Base-by-base conservation (phyloP, 371 early-diverging fungal species). In the Actinomortierella ambigua region DNA sequence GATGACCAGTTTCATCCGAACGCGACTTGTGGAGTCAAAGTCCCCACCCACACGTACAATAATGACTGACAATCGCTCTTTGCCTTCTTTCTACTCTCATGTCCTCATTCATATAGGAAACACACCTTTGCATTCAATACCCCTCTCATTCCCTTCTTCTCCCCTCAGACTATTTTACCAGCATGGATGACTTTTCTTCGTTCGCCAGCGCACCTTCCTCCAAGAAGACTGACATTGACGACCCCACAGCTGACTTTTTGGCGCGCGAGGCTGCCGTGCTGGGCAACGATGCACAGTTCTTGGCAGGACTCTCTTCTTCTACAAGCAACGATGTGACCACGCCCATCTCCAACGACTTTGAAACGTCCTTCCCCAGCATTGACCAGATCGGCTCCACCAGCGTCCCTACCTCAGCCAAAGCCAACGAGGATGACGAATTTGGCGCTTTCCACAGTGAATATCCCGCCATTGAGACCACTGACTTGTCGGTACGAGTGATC, bases 241-340 rank as follows among this genome's bases (percentile, higher is more conserved):
- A 96, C 71, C 93, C 93, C 46, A 90, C 89, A 34, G 92, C 92
- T 55, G 95, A 96, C 59, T 96, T 97, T 56, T 86, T 97, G 53
- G 95, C 95, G 17, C 88, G 94, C 55, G 97, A 97, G 81, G 90
- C 90, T 53, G 96, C 91, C 34, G 84, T 87, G 26, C 83, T 96
- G 44, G 94, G 94, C 47, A 87, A 87, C 43, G 92, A 91, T 71
- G 91, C 90, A 34, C 88, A 88, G 70, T 73, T 87, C 39, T 86
- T 93, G 53, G 77, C 79, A 22, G 55, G 55, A 28, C 60, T 60
- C 26, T 64, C 53, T 58, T 53, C 58, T 57, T 46, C 53, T 50
- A 22, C 57, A 57, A 2, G 57, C 62, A 3, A 27, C 57, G n/a
- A 53, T 44, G 53, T 55, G 24, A 50, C 53, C 48, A 56, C 59